Percentiles rank a stretch among this genome's conserved stretches.
These are phyloP conservation scores for Insectozyma bohioensis DNA, from an alignment of 1,139 yeast genomes.

Conservation along the genomic window DNA sequence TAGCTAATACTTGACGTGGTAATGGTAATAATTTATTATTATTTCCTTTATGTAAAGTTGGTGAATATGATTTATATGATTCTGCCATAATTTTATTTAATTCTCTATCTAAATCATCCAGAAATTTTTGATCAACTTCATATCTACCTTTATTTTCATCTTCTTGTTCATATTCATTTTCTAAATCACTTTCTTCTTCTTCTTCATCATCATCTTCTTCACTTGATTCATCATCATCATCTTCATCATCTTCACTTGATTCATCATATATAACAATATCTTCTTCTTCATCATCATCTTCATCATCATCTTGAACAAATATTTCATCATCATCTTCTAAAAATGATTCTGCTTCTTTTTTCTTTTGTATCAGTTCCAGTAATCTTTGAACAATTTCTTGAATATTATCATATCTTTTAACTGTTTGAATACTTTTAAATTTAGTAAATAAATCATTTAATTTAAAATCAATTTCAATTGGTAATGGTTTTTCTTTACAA, in stretches of 20 bases:
- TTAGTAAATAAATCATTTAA: constrained; percentile 45
- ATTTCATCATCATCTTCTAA: constrained; percentile 18
- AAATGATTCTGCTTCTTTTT: constrained; percentile 18
- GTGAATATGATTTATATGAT: constrained; percentile 34
- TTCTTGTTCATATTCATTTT: constrained; percentile 13
- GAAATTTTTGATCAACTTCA: constrained; percentile 45
- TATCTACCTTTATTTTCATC: constrained; percentile 16
- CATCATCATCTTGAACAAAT: constrained; percentile 15
- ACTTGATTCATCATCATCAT: constrained; percentile 21
- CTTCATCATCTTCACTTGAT: constrained; percentile 21
- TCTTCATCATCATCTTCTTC: constrained; percentile 16
- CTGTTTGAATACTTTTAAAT: constrained; percentile 19
- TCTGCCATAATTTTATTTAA: constrained; percentile 50
- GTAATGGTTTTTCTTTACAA: constrained; percentile 64
- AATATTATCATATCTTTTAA: constrained; percentile 38
- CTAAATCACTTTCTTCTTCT: constrained; percentile 16
- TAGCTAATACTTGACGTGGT: constrained; percentile 14
- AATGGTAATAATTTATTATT: constrained; percentile 22
- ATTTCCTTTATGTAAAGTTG: neutral
- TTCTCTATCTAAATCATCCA: constrained; percentile 54
- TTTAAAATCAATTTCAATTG: constrained; percentile 61
- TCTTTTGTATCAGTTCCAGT: constrained; percentile 24
- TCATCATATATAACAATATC: constrained; percentile 21
- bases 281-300: constrained; percentile 18
- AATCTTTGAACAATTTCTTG: constrained; percentile 43